Base-by-base conservation (phyloP, 306 rosid species). In the Rubus parviflorus region DNA sequence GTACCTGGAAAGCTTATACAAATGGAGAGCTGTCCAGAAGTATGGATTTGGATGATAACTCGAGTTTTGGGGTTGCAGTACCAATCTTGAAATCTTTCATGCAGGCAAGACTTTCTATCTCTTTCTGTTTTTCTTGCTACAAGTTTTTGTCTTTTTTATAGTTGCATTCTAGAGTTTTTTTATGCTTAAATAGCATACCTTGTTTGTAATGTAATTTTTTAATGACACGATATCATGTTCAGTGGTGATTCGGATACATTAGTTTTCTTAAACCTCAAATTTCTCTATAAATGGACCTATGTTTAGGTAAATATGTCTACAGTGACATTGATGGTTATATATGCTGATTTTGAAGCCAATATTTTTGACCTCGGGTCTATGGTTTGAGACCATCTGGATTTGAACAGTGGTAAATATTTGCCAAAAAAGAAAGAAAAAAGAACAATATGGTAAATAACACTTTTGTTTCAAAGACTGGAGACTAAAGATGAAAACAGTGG, bases 1-100 rank as follows among this genome's bases (percentile, higher is more conserved):
- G 83, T 79, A 88, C 94, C 61, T 90, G 97, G 97, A 89, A 92
- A 70, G 91, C 93, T 68, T 79, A 84, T 81, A 80, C 94, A 64
- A 91, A 95, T 79, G 94, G 89, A 52, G 97, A 91, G 12, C 87
- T 95, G 83, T 78, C 97, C 45, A 92, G 82, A 45, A 91, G 89
- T 81, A 83, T 89, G 23, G 91, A 90, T 84, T 85, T 95, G 81
- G 96, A 90, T 65, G 93, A 92, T 80, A 89, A 80, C 85, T 87
- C 96, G 16, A 89, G 92, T 85, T 90, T 92, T 12, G 93, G 97
- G 70, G 97, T 88, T 47, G 99, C 99, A 49, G 89, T 96, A 80
- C 99, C 99, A 61, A 86, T 95, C 75, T 79, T 95, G 75, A 95
- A 95, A 82, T 92, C 99, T 75, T 92, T 95, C 78, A 89, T 95